Percentiles rank a stretch among this genome's conserved stretches.
phyloP scores from a whole-genome alignment of 2,329 filamentous ascomycete genomes.

The Cercospora sesami region DNA sequence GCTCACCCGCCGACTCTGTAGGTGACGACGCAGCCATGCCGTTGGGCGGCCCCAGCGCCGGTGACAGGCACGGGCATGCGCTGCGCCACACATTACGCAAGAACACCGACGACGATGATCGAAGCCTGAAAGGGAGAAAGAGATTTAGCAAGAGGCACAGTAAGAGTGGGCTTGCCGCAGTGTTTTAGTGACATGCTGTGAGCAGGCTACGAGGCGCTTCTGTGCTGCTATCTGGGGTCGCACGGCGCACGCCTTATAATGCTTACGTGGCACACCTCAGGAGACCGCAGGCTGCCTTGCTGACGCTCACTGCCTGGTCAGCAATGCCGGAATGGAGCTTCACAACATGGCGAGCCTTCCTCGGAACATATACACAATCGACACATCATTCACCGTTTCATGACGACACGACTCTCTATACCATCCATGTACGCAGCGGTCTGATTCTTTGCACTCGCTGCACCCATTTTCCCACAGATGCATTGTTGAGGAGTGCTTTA shows the following conservation, averaged over 20 bases:
- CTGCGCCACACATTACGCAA: slow-evolving; percentile 43
- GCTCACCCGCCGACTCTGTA: slow-evolving; percentile 74
- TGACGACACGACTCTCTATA: slow-evolving; percentile 14
- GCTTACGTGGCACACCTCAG: slow-evolving; percentile 4
- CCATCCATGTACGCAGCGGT: slow-evolving; percentile 14
- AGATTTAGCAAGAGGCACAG: slow-evolving; percentile 89
- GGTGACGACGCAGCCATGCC: slow-evolving; percentile 52
- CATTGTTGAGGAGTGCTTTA: slow-evolving; percentile 9
- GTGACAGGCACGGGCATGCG: slow-evolving; percentile 28
- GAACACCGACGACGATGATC: slow-evolving; percentile 28
- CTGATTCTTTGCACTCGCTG: slow-evolving; percentile 12
- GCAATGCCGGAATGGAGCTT: not conserved
- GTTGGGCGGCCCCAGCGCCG: slow-evolving; percentile 30
- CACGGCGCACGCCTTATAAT: slow-evolving; percentile 5
- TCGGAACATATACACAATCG: slow-evolving; percentile 2
- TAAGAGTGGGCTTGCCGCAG: slow-evolving; percentile 87
- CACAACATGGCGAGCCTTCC: not conserved
- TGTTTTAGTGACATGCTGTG: slow-evolving; percentile 59
- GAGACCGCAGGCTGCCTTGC: not conserved
- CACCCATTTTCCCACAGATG: slow-evolving; percentile 1
- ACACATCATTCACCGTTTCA: slow-evolving; percentile 7
- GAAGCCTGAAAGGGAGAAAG: slow-evolving; percentile 52
- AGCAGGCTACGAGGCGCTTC: slow-evolving; percentile 8
- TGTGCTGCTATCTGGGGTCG: slow-evolving; percentile 2
- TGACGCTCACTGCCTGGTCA: not conserved